Conservation (phyloP, 202 grass and related monocot genomes). For the Thinopyrum obtusiflorum region DNA sequence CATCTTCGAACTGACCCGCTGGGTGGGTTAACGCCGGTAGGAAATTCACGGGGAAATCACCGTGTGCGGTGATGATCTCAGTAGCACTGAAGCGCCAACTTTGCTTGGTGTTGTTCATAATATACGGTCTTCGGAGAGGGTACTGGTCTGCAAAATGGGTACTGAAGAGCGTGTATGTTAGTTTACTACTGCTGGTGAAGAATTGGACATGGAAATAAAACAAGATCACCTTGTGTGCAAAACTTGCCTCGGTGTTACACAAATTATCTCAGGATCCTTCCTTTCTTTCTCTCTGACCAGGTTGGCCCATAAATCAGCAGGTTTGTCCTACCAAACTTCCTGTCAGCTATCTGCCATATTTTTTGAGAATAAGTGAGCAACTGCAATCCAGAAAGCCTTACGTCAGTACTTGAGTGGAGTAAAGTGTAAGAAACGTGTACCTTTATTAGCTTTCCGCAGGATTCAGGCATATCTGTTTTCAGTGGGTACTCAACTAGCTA, state of each 20-base stretch:
- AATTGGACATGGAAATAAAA: background rate
- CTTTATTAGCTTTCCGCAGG: slow-evolving; percentile 78
- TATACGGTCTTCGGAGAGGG: background rate
- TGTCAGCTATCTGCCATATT: slow-evolving; percentile 78
- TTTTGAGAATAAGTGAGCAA: slow-evolving; percentile 36
- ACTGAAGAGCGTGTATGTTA: background rate
- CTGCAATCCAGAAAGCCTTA: background rate
- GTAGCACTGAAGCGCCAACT: background rate
- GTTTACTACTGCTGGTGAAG: background rate
- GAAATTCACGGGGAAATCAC: background rate
- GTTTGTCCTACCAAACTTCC: slow-evolving; percentile 91
- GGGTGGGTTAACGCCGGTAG: background rate
- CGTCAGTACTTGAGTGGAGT: background rate
- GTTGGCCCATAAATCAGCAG: slow-evolving; percentile 88
- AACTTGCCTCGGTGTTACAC: background rate
- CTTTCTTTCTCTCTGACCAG: slow-evolving; percentile 87
- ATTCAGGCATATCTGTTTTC: slow-evolving; percentile 74
- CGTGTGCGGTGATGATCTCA: background rate
- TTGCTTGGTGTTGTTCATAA: background rate
- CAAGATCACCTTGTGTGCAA: background rate
- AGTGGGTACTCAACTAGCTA: slow-evolving; percentile 93
- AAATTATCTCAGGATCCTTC: slow-evolving; percentile 31
- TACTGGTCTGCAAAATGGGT: background rate
- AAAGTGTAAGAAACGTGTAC: slow-evolving; percentile 24
- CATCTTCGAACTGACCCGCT: background rate